Conservation (phyloP, 176 grass and related monocot genomes). For the Thinopyrum elongatum region DNA sequence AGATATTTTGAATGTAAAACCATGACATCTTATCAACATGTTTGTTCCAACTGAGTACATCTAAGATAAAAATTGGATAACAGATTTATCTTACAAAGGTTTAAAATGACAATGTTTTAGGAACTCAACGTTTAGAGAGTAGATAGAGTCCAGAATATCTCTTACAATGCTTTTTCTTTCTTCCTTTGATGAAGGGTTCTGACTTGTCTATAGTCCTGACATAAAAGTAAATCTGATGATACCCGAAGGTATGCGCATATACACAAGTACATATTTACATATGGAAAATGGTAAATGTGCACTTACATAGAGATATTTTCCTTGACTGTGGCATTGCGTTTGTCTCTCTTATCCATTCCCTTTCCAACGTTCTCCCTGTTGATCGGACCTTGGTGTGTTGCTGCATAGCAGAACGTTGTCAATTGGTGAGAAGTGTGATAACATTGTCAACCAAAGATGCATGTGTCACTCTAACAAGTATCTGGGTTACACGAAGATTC, state of each 20-base stretch:
- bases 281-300: not conserved
- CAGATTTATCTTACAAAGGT: not conserved
- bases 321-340: constrained; percentile 1
- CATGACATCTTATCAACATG: not conserved
- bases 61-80: not conserved
- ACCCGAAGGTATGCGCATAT: not conserved
- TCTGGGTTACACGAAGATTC: not conserved
- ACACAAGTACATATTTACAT: not conserved
- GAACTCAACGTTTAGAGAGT: not conserved
- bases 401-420: constrained; percentile 41
- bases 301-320: constrained; percentile 36
- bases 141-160: not conserved
- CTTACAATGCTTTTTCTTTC: constrained; percentile 56
- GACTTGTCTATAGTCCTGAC: constrained; percentile 19
- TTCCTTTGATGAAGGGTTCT: constrained; percentile 18
- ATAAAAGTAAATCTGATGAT: constrained; percentile 25
- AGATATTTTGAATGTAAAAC: constrained; percentile 13
- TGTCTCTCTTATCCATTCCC: constrained; percentile 20
- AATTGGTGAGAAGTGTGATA: not conserved
- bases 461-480: not conserved
- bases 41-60: not conserved
- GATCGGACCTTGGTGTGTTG: constrained; percentile 30
- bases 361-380: constrained; percentile 16
- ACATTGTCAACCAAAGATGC: not conserved
- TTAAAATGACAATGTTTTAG: constrained; percentile 18